A percentile compares a stretch with the other conserved stretches of the same genome.
Conservation (phyloP, 1,284 basidiomycete species). For the Ustilago nuda region DNA sequence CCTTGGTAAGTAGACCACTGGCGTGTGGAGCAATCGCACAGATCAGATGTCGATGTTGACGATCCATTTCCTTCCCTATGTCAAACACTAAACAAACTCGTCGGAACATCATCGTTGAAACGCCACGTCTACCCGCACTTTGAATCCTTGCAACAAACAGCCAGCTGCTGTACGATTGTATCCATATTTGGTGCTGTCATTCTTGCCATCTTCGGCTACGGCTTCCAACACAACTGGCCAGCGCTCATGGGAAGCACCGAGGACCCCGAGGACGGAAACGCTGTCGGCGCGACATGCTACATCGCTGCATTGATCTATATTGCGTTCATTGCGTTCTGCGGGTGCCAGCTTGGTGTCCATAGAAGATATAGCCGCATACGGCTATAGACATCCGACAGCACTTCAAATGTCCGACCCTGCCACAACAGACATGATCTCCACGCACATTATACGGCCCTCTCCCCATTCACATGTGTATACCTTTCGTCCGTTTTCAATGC, state of each 20-base stretch:
- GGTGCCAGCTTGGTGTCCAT: slow-evolving; percentile 70
- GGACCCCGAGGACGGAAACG: slow-evolving; percentile 72
- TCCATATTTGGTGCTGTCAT: slow-evolving; percentile 73
- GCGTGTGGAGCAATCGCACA: not conserved
- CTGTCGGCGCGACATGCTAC: slow-evolving; percentile 71
- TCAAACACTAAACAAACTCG: not conserved
- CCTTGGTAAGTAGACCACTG: slow-evolving; percentile 41
- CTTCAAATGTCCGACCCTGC: not conserved
- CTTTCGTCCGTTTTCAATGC: not conserved
- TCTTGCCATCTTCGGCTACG: slow-evolving; percentile 69
- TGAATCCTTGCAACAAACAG: slow-evolving; percentile 56
- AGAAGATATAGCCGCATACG: slow-evolving; percentile 64
- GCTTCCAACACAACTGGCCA: slow-evolving; percentile 69
- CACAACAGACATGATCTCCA: not conserved
- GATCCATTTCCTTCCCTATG: not conserved
- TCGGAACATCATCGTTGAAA: not conserved
- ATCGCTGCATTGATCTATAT: slow-evolving; percentile 72
- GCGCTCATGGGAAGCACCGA: slow-evolving; percentile 72
- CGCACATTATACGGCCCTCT: not conserved
- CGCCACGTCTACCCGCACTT: not conserved
- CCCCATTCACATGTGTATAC: not conserved
- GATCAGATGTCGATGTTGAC: not conserved
- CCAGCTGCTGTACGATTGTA: slow-evolving; percentile 73
- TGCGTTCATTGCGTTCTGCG: slow-evolving; percentile 72
- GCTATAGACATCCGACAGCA: slow-evolving; percentile 18